Base-by-base conservation (phyloP, 2,329 filamentous ascomycete species). In the Fusarium armeniacum region DNA sequence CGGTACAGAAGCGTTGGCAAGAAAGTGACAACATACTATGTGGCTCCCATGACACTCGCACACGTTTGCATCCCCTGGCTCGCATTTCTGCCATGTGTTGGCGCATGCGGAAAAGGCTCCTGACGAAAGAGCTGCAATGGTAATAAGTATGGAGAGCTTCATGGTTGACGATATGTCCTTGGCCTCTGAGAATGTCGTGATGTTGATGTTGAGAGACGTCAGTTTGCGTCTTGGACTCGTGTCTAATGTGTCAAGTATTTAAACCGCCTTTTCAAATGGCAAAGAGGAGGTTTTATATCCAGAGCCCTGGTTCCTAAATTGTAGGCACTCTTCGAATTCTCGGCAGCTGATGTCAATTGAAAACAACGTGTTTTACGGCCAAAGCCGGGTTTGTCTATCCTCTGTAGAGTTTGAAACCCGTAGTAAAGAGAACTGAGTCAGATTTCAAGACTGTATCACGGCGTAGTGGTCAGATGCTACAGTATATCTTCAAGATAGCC, bases 1-100 rank as follows among this genome's bases (percentile, higher is more conserved):
- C 2, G 28, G n/a, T 7, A 16, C 6, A 6, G 1, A 1, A 1
- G 1, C 3, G 16, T 6, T 26, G 2, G 3, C 5, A 2, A 2
- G 1, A 11, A 10, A 0, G 5, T 6, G 2, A 9, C 3, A 10
- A 12, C 58, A n/a, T 43, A 62, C 60, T 1, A 45, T 46, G 18
- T 56, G 28, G 0, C 30, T 38, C 2, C 47, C 47, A 22, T 43
- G 22, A 2, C 60, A 62, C 11, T 62, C n/a, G 24, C 60, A 62
- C 4, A 43, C 24, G 10, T 47, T 36, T 0, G 58, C 28, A 4
- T 46, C 58, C 1, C 58, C 60, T 12, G 22, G 43, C 13, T 62
- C 2, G 41, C 60, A 62, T 18, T 20, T 22, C 11, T 62, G 30
- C 11, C 47, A 43, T 2, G 44, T 16, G 7, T 41, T 62, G 22